A percentile compares a stretch with the other conserved stretches of the same genome.
Conservation (phyloP, 257 asterid species). For the Forsythia suspensa region DNA sequence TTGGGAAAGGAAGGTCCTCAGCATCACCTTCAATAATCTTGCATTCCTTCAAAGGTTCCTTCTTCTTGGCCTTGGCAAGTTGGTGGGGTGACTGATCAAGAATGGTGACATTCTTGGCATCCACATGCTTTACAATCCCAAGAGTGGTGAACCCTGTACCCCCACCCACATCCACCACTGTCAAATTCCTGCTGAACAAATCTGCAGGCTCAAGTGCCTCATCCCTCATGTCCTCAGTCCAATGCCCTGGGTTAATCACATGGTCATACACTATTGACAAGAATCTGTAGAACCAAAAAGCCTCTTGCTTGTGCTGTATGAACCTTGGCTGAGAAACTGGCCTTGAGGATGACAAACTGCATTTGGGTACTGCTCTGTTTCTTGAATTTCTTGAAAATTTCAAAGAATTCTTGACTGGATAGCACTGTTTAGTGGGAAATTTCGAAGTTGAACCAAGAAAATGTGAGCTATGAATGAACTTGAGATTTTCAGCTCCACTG, state of each 20-base stretch:
- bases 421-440: constrained; percentile 25
- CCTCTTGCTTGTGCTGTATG: constrained; percentile 94
- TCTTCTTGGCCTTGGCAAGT: constrained; percentile 85
- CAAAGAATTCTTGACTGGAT: constrained; percentile 19
- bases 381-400: constrained; percentile 34
- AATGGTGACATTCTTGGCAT: constrained; percentile 95
- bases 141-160: constrained; percentile 93
- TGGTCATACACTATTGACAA: constrained; percentile 91
- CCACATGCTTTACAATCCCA: constrained; percentile 82
- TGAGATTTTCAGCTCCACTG: constrained; percentile 58
- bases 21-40: constrained; percentile 90
- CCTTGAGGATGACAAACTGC: constrained; percentile 69
- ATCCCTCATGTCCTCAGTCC: constrained; percentile 98
- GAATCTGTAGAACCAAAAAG: constrained; percentile 89
- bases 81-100: constrained; percentile 98
- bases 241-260: constrained; percentile 90
- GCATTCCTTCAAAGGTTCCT: constrained; percentile 87
- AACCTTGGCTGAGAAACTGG: constrained; percentile 87
- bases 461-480: constrained; percentile 39
- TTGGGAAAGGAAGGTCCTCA: constrained; percentile 84
- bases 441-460: constrained; percentile 42
- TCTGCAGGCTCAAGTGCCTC: constrained; percentile 98
- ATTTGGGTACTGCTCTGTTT: constrained; percentile 46
- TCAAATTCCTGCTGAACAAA: constrained; percentile 45
- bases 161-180: constrained; percentile 93